Evolutionary conservation across 108 stramenopile species (phyloP), one percentile per base, ranked within the genome.

Genomic region (Pseudonitzschia delicatissima): DNA sequence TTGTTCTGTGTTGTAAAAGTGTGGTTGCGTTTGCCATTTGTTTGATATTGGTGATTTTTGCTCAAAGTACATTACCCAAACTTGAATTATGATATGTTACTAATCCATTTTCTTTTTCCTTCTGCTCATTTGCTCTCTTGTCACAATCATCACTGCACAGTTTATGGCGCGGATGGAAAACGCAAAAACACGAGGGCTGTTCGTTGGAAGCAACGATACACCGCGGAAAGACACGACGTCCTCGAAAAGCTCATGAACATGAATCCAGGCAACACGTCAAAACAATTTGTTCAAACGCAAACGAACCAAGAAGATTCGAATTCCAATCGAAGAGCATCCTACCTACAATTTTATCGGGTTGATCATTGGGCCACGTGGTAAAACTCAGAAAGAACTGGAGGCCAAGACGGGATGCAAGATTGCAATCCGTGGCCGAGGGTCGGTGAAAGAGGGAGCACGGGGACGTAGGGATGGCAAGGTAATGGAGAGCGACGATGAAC

Each of bases 351-450:
- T 97, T 80, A 96, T 98, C 62, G 99, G 95, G 18, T 77, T 96
- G 33, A 88, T 96, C 52, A 92, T 96, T 36, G 99, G 99, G 15
- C 98, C 99, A 0, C 79, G 99, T 7, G 99, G 99, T 0, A 97
- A 96, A 71, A 99, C 97, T 2, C 99, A 99, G 72, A 98, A 98
- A 77, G 96, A 96, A 31, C 82, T 99, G 74, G 98, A 99, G 87
- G 64, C 71, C 42, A 92, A 95, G 73, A 97, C 96, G 5, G 96
- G 94, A 32, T 98, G 97, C 78, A 98, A 97, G 74, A 98, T 99
- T 72, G 93, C 96, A 51, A 98, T 99, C 73, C 92, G 99, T 1
- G 99, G 99, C 1, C 86, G 87, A 51, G 99, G 99, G 6, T 82
- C 84, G 27, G 89, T 96, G n/a, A 97, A 97, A 75, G 96, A 98